Percentiles rank a stretch among this genome's conserved stretches.
Evolutionary conservation across 1,284 basidiomycete genomes (phyloP).

Genomic region (Cutaneotrichosporon dermatis): DNA sequence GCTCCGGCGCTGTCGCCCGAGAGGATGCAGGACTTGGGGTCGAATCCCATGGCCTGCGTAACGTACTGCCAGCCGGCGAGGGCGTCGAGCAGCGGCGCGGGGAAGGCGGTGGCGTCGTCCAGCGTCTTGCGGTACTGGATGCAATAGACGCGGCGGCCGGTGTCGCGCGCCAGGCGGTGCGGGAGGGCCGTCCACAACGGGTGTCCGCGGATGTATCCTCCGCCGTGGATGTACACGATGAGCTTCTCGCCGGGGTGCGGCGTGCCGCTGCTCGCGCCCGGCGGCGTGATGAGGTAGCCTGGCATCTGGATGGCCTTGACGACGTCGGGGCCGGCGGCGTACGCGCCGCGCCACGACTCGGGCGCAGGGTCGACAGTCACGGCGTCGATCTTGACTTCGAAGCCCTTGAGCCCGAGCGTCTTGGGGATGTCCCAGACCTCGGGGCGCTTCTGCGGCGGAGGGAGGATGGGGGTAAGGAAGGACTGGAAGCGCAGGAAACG

Average conservation of each 20-base stretch:
- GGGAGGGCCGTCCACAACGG: slow-evolving; percentile 15
- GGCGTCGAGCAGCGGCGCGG: slow-evolving; percentile 20
- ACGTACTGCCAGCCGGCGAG: slow-evolving; percentile 18
- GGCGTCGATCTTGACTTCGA: neutral
- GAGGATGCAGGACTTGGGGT: slow-evolving; percentile 10
- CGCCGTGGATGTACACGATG: slow-evolving; percentile 27
- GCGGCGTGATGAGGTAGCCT: slow-evolving; percentile 3
- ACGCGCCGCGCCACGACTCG: neutral
- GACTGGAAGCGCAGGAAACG: neutral
- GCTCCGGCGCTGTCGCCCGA: slow-evolving; percentile 21
- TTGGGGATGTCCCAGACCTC: slow-evolving; percentile 1
- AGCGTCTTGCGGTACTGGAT: slow-evolving; percentile 19
- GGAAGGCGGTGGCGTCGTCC: slow-evolving; percentile 6
- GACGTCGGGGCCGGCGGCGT: neutral
- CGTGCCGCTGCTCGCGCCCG: neutral
- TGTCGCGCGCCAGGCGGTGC: slow-evolving; percentile 11
- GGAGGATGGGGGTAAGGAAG: neutral
- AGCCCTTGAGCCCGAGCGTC: neutral
- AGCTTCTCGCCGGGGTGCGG: slow-evolving; percentile 22
- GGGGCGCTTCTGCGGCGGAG: neutral
- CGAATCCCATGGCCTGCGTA: slow-evolving; percentile 7
- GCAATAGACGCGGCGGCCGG: slow-evolving; percentile 11
- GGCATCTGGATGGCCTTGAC: slow-evolving; percentile 1
- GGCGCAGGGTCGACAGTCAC: neutral
- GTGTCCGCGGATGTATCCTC: slow-evolving; percentile 23